Base-by-base conservation (phyloP, 306 rosid species). In the Ammopiptanthus mongolicus region DNA sequence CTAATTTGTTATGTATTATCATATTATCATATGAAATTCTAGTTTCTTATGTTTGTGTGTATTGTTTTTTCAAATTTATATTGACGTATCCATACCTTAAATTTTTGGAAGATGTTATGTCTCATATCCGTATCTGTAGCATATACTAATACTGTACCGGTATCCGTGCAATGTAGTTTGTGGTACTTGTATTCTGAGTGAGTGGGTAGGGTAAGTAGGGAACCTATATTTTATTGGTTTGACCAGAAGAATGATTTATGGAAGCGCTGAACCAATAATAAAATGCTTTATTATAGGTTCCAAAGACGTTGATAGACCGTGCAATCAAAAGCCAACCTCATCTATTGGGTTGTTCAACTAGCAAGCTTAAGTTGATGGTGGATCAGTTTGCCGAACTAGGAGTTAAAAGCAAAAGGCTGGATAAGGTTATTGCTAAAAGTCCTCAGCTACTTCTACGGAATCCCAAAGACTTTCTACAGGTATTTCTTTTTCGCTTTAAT, bases 311-410 rank as follows among this genome's bases (percentile, higher is more conserved):
- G 34, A 81, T 87, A 59, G 86, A 61, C 37, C 50, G 21, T 75
- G 95, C 93, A 72, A 88, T 94, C 84, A 76, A 74, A 87, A 91
- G 90, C 80, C 91, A 92, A 90, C 98, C 98, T 58, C 90, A 87
- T 80, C 65, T 88, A 17, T 79, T 94, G 85, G 94, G 96, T 66
- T 87, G 91, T 85, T 91, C 98, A 64, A 84, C 95, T 57, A 77
- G 87, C 90, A 87, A 79, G 76, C 80, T 90, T 58, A 79, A 88
- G 82, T 58, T 77, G 83, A 86, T 90, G 91, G 82, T 90, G 55
- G 90, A 87, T 73, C 75, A 83, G 77, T 82, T 94, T 66, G 81
- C 71, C 21, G 83, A 84, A 47, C 76, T 94, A 62, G 97, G 95
- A 71, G 85, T 94, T 76, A 80, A 66, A 69, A 76, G 82, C 77